phyloP scores from a whole-genome alignment of 2,329 filamentous ascomycete genomes.

The Botrytis hyacinthi region DNA sequence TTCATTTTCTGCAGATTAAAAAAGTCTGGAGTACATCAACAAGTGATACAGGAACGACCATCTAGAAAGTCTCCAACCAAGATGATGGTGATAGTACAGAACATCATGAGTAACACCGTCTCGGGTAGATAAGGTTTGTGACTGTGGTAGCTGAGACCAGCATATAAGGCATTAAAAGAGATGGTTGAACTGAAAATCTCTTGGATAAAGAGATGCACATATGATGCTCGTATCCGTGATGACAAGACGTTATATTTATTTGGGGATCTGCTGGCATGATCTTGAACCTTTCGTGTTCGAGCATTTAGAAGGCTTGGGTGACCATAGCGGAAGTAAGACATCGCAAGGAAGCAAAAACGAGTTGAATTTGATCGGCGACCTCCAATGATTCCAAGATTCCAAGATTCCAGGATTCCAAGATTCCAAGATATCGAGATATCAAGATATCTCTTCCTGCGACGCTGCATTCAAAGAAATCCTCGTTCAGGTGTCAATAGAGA shows the following conservation, averaged over 20 bases:
- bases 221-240: slow-evolving; percentile 17
- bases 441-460: slow-evolving; percentile 3
- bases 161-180: slow-evolving; percentile 19
- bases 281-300: slow-evolving; percentile 16
- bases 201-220: slow-evolving; percentile 13
- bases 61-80: slow-evolving; percentile 21
- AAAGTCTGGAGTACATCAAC: slow-evolving; percentile 20
- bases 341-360: slow-evolving; percentile 16
- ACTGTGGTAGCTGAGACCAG: slow-evolving; percentile 11
- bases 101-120: slow-evolving; percentile 12
- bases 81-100: slow-evolving; percentile 14
- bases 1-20: slow-evolving; percentile 16
- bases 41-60: slow-evolving; percentile 15
- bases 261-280: slow-evolving; percentile 17
- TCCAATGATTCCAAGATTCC: not conserved
- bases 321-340: slow-evolving; percentile 19
- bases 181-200: slow-evolving; percentile 15
- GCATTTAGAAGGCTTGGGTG: slow-evolving; percentile 1
- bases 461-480: not conserved
- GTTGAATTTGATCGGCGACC: slow-evolving; percentile 7
- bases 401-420: not conserved
- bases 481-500: not conserved
- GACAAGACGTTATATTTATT: slow-evolving; percentile 22
- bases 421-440: not conserved
- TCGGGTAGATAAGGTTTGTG: slow-evolving; percentile 15